Conservation (phyloP, 257 asterid species). For the Gardenia jasminoides region DNA sequence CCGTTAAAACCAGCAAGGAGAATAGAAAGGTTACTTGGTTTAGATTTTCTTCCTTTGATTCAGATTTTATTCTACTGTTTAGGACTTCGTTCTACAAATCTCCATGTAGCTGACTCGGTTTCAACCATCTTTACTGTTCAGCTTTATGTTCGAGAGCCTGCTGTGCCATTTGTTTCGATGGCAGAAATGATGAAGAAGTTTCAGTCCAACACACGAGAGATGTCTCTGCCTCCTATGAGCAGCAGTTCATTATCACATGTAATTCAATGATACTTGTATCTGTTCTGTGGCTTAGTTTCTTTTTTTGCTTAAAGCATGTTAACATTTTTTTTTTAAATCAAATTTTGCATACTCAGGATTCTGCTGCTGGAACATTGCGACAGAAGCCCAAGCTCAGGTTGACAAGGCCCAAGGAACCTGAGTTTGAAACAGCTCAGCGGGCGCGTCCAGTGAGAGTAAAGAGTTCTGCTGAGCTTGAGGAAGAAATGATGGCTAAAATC, state of each 20-base stretch:
- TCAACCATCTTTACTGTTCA: constrained; percentile 19
- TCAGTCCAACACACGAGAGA: constrained; percentile 73
- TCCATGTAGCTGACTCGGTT: not conserved
- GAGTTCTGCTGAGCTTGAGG: constrained; percentile 85
- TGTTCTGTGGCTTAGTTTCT: not conserved
- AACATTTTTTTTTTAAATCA: not conserved
- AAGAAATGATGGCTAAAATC: constrained; percentile 89
- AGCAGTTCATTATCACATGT: constrained; percentile 53
- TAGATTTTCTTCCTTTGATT: not conserved
- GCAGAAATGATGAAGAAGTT: constrained; percentile 93
- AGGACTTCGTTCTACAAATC: not conserved
- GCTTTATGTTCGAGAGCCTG: constrained; percentile 73
- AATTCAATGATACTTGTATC: constrained; percentile 9
- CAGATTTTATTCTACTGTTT: not conserved
- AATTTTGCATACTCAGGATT: constrained; percentile 18
- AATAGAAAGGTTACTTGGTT: constrained; percentile 58
- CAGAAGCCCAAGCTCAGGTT: constrained; percentile 67
- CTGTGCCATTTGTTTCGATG: constrained; percentile 75
- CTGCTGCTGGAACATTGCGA: constrained; percentile 24
- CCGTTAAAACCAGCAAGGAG: constrained; percentile 57
- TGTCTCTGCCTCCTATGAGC: constrained; percentile 37
- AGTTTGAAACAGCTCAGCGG: constrained; percentile 85
- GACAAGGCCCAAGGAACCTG: constrained; percentile 92
- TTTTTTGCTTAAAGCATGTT: not conserved
- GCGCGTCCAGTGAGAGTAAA: constrained; percentile 62